Evolutionary conservation across 2,329 filamentous ascomycete species (phyloP), one percentile per base, ranked within the genome.

Genomic region (Coleophoma eucalyptorum): DNA sequence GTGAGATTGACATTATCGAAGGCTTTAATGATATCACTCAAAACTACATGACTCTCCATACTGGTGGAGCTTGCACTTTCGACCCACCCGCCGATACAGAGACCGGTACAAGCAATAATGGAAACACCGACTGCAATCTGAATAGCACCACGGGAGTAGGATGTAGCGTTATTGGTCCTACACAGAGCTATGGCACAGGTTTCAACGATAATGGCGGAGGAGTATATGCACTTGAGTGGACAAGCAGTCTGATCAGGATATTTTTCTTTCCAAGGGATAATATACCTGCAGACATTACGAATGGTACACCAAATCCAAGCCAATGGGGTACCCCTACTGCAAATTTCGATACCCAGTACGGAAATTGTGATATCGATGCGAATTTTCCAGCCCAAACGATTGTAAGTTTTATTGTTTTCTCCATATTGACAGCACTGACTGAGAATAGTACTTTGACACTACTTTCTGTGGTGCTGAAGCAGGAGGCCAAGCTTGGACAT

Each of bases 391-490:
- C 86, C 52, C 79, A 95, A 72, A 80, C 86, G 60, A 83, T 97
- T 56, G 81, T 91, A 49, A 51, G 57, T 58, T 15, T 43, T 6
- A 21, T 32, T 40, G 12, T 34, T 3, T 43, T 15, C 4, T 31
- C 20, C 38, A 33, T 10, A 32, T 31, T 31, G 20, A 13, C 33
- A 11, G 11, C 26, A 8, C 38, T 44, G 37, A 48, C 50, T 38
- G 13, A 16, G 19, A 2, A 8, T 35, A 60, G 58, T 60, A 58
- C 42, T 86, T 94, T 67, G 83, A 93, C 71, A 93, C 84, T 1
- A 88, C 87, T 10, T 89, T 96, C 68, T 96, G 92, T 68, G 92
- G 92, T 35, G 83, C 87, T 62, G 95, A 90, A 88, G 91, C 91
- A 7, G 89, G 89, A 31, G 67, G 73, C 43, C 1, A 50, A 33